A percentile compares a stretch with the other conserved stretches of the same genome.
Evolutionary conservation across 805 yeast genomes (phyloP).

Genomic region (Barnettozyma californica): DNA sequence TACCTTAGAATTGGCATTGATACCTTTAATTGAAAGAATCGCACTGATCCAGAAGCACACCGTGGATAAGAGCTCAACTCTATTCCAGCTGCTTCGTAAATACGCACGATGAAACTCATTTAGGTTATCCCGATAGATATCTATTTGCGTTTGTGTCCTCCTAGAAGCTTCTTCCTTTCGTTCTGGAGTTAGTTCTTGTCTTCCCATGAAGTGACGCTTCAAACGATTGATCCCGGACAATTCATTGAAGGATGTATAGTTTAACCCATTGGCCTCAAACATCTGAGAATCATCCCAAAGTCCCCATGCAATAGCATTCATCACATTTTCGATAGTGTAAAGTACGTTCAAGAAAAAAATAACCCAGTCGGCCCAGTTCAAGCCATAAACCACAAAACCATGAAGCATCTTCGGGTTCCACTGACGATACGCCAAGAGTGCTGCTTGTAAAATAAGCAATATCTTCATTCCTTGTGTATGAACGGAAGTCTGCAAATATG

Average conservation of each 20-base stretch:
- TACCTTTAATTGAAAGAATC: slow-evolving; percentile 42
- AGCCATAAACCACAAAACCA: slow-evolving; percentile 38
- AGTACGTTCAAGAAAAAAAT: slow-evolving; percentile 50
- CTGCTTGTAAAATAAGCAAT: slow-evolving; percentile 44
- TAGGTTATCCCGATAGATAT: slow-evolving; percentile 1
- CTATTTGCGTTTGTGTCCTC: neutral
- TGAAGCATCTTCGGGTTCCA: slow-evolving; percentile 43
- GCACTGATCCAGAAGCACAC: slow-evolving; percentile 73
- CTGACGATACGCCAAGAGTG: slow-evolving; percentile 48
- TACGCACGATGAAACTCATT: slow-evolving; percentile 50
- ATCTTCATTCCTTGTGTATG: slow-evolving; percentile 35
- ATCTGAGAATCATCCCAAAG: slow-evolving; percentile 62
- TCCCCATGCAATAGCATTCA: slow-evolving; percentile 72
- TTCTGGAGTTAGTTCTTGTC: neutral
- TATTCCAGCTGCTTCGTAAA: slow-evolving; percentile 78
- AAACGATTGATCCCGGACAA: slow-evolving; percentile 26
- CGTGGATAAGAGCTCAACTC: slow-evolving; percentile 72
- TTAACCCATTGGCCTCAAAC: slow-evolving; percentile 37
- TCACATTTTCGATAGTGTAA: slow-evolving; percentile 56
- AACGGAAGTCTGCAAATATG: slow-evolving; percentile 21
- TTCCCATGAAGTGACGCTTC: slow-evolving; percentile 18
- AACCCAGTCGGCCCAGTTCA: slow-evolving; percentile 51
- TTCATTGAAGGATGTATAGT: slow-evolving; percentile 25
- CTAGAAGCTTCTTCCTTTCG: neutral
- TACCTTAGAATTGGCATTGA: slow-evolving; percentile 48